Evolutionary conservation across 2,329 filamentous ascomycete species (phyloP).

Genomic region (Microcyclosporella mali): DNA sequence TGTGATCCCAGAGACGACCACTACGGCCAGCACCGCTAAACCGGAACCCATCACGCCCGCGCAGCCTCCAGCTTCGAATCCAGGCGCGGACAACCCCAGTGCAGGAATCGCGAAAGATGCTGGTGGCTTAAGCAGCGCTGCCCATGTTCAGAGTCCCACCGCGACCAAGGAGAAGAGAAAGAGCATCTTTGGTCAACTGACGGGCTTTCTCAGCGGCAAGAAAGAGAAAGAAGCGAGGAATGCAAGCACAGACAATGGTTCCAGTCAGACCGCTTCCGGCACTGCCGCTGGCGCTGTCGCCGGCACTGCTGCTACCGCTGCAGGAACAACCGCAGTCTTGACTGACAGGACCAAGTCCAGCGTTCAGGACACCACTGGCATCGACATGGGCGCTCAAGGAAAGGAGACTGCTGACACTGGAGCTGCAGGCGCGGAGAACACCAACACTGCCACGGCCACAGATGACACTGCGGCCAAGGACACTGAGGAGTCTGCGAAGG

Average conservation of each 20-base stretch:
- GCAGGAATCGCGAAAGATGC: constrained; percentile 15
- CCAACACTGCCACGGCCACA: not conserved
- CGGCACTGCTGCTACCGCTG: constrained; percentile 1
- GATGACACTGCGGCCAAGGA: no score
- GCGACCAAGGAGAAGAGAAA: constrained; percentile 9
- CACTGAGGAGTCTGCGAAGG: constrained; percentile 1
- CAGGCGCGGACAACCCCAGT: constrained; percentile 14
- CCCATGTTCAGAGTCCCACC: constrained; percentile 17
- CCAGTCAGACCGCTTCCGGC: constrained; percentile 9
- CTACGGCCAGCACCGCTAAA: no score
- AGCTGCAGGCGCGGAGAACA: constrained; percentile 4
- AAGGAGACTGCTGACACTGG: not conserved
- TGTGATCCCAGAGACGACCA: not conserved
- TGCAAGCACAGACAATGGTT: constrained; percentile 4
- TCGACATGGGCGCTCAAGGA: not conserved
- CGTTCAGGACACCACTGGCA: not conserved
- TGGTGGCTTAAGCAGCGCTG: constrained; percentile 19
- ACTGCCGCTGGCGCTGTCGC: constrained; percentile 3
- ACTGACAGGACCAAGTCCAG: not conserved
- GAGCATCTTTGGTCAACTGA: constrained; percentile 19
- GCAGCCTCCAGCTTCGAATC: constrained; percentile 19
- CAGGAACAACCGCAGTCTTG: constrained; percentile 1
- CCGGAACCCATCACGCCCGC: constrained; percentile 5
- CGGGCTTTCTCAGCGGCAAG: constrained; percentile 16
- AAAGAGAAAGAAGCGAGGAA: constrained; percentile 7